Conservation (phyloP, 768 basidiomycete genomes). For the Strobilomyces echinocephalus region DNA sequence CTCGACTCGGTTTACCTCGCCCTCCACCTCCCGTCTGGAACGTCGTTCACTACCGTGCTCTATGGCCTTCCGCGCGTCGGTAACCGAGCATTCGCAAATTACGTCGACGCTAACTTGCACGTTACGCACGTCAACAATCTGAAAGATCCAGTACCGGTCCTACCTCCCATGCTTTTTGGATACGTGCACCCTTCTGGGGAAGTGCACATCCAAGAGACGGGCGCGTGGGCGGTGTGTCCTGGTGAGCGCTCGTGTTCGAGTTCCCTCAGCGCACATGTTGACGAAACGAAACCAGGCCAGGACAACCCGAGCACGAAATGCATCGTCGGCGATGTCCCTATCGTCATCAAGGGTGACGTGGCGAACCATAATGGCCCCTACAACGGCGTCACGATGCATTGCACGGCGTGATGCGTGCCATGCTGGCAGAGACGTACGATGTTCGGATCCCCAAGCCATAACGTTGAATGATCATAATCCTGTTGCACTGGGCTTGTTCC, state of each 20-base stretch:
- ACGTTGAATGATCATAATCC: too few relatives aligned
- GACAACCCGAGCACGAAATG: constrained; percentile 47
- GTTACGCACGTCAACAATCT: constrained; percentile 53
- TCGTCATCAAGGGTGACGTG: constrained; percentile 37
- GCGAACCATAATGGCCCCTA: constrained; percentile 45
- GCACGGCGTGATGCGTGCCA: background rate
- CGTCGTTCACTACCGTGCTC: constrained; percentile 22
- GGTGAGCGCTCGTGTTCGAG: constrained; percentile 23
- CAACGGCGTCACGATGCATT: constrained; percentile 20
- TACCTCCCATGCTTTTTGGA: constrained; percentile 31
- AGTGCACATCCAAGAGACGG: constrained; percentile 39
- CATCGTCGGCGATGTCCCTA: constrained; percentile 25
- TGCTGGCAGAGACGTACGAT: background rate
- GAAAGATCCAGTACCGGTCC: constrained; percentile 36
- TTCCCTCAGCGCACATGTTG: background rate
- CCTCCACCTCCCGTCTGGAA: constrained; percentile 28
- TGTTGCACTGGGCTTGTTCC: background rate
- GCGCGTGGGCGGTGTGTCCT: constrained; percentile 51
- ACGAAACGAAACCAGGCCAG: constrained; percentile 37
- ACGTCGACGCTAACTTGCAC: constrained; percentile 41
- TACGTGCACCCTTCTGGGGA: constrained; percentile 39
- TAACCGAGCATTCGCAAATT: constrained; percentile 55
- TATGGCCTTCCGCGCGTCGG: constrained; percentile 41
- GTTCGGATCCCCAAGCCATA: too few relatives aligned
- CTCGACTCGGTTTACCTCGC: constrained; percentile 36